phyloP scores from a whole-genome alignment of 2,329 filamentous ascomycete species.

The Calonectria pseudoreteaudii region DNA sequence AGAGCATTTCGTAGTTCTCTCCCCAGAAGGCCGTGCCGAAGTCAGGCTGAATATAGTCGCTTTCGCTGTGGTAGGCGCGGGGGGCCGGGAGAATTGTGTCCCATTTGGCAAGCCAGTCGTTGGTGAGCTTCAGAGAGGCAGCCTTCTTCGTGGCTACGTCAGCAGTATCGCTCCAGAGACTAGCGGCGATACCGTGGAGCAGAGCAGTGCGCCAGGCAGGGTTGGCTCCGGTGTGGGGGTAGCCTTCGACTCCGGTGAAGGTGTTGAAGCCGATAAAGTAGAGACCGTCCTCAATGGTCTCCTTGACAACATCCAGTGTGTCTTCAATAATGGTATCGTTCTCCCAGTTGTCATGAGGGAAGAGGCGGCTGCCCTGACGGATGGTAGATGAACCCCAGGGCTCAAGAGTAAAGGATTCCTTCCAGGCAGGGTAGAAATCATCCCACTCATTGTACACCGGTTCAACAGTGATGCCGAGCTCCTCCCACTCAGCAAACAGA shows the following conservation, averaged over 20 bases:
- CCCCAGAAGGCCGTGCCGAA: constrained; percentile 62
- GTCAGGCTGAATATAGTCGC: constrained; percentile 59
- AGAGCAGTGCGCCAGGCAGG: constrained; percentile 30
- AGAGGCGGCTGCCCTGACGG: constrained; percentile 38
- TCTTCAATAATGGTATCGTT: constrained; percentile 21
- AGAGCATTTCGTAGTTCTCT: constrained; percentile 54
- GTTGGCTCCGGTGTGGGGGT: constrained; percentile 28
- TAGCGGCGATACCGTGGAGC: constrained; percentile 25
- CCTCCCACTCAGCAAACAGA: constrained; percentile 47
- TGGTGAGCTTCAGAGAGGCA: constrained; percentile 21
- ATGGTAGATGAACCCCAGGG: constrained; percentile 41
- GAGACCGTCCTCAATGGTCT: constrained; percentile 26
- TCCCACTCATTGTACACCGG: constrained; percentile 38
- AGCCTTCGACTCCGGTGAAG: constrained; percentile 23
- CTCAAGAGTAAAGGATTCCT: constrained; percentile 37
- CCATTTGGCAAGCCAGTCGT: constrained; percentile 26
- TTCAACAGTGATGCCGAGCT: constrained; percentile 43
- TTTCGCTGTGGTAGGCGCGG: constrained; percentile 65
- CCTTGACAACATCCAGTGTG: constrained; percentile 28
- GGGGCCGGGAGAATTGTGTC: constrained; percentile 48
- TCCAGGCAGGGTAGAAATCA: constrained; percentile 44
- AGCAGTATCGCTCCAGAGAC: constrained; percentile 22
- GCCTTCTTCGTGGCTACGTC: constrained; percentile 27
- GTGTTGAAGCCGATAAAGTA: constrained; percentile 33
- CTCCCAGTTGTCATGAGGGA: constrained; percentile 28